Base-by-base conservation (phyloP, 108 stramenopile genomes). In the Licmophora abbreviata region DNA sequence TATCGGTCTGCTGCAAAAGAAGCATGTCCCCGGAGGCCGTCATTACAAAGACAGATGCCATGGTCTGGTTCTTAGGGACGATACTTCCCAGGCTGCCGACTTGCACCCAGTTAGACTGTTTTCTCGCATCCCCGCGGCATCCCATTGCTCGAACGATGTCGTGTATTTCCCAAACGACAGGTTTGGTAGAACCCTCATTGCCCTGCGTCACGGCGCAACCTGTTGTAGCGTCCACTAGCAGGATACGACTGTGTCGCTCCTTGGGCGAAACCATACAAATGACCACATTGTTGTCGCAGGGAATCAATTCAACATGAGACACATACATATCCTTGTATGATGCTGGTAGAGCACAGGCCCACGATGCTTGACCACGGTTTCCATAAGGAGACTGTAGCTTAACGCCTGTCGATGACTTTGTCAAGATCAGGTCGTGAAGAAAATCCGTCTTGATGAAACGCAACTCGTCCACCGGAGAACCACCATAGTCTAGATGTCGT, bases 351-450 rank as follows among this genome's bases (percentile, higher is more conserved):
- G 62, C 67, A 52, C 68, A 71, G 4, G 47, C 44, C 58, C 63
- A 63, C 5, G 41, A 33, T 31, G 14, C 44, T 27, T 35, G 58
- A 15, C 17, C 51, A 17, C 31, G 36, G 1, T 63, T 53, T 20
- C 71, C 67, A 61, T 76, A 83, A 14, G 80, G 79, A 27, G 79
- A 76, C 38, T 69, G 74, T 25, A 79, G 38, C 4, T 62, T 29
- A 10, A 88, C 72, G 22, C 69, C 61, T 31, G 24, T 38, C 14
- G 31, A 61, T 20, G 74, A 75, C 30, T 58, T 29, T 21, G 74
- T 44, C 23, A 88, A 68, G 32, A 88, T 36, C 32, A 74, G 42
- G 43, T 81, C 86, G 18, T 69, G 65, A 40, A 73, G 50, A n/a
- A 58, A 46, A 36, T 73, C 54, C 7, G 66, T 45, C 52, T 45